Evolutionary conservation across 805 yeast species (phyloP).

Genomic region (Wickerhamiella sergipiensis): DNA sequence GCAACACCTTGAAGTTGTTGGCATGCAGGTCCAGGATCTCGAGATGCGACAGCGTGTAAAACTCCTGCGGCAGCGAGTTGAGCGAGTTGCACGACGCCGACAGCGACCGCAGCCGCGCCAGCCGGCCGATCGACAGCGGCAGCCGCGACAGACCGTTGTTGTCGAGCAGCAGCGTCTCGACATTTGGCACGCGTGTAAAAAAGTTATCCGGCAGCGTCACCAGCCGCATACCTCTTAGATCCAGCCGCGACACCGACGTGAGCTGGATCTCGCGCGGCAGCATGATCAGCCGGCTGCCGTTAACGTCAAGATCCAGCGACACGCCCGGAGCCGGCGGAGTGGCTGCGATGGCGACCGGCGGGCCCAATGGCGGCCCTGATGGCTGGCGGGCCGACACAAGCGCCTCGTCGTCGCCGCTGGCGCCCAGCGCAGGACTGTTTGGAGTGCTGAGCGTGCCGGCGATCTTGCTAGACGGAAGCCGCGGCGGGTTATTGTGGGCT

Average conservation of each 20-base stretch:
- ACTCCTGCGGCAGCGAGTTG: conserved; percentile 50
- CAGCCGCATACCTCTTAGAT: conserved; percentile 69
- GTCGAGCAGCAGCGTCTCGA: conserved; percentile 65
- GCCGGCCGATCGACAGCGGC: conserved; percentile 51
- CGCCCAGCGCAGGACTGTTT: background rate
- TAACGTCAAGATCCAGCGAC: conserved; percentile 36
- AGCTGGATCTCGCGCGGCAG: background rate
- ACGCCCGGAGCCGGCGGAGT: background rate
- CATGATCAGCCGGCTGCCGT: conserved; percentile 2
- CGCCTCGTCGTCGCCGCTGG: background rate
- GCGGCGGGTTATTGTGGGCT: conserved; percentile 16
- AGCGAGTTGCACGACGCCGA: conserved; percentile 66
- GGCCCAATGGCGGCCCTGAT: background rate
- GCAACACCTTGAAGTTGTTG: conserved; percentile 61
- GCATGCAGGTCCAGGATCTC: conserved; percentile 67
- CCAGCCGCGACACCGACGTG: conserved; percentile 41
- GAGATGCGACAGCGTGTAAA: conserved; percentile 46
- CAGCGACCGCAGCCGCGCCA: conserved; percentile 47
- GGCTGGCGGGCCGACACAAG: background rate
- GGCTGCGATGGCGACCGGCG: background rate
- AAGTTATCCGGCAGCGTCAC: conserved; percentile 57
- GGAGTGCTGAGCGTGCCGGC: background rate
- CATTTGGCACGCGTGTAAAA: conserved; percentile 43
- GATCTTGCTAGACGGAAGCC: background rate
- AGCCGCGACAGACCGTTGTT: conserved; percentile 67